Conservation (phyloP, 2,329 filamentous ascomycete genomes). For the Lachnellula hyalina region DNA sequence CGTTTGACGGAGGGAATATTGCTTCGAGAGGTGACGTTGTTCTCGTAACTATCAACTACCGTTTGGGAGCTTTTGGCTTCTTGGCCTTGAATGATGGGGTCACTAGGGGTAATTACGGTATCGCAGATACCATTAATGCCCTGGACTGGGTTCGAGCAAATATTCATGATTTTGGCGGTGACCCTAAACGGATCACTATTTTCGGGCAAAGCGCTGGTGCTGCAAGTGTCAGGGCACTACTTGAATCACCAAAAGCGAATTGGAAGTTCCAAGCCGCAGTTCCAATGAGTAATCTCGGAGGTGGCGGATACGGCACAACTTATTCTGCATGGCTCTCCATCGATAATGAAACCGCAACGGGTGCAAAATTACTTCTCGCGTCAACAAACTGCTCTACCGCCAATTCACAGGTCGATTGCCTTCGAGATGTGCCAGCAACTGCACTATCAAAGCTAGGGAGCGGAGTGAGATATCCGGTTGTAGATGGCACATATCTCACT, state of each 20-base stretch:
- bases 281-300: conserved; percentile 20
- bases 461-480: conserved; percentile 19
- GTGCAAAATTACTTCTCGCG: conserved; percentile 12
- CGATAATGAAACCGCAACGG: conserved; percentile 8
- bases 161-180: conserved; percentile 34
- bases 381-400: conserved; percentile 17
- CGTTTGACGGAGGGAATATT: conserved; percentile 21
- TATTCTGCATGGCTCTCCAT: conserved; percentile 20
- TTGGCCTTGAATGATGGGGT: conserved; percentile 42
- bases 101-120: conserved; percentile 40
- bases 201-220: conserved; percentile 45
- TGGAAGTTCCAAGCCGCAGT: conserved; percentile 21
- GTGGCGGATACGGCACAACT: conserved; percentile 18
- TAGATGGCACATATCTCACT: conserved; percentile 29
- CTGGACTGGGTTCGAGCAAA: conserved; percentile 33
- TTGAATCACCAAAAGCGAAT: conserved; percentile 21
- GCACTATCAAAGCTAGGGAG: conserved; percentile 3
- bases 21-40: conserved; percentile 22
- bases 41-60: conserved; percentile 37
- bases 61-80: conserved; percentile 39
- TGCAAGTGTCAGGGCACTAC: conserved; percentile 19
- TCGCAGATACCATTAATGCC: conserved; percentile 35
- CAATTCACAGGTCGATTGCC: conserved; percentile 17
- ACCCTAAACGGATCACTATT: conserved; percentile 30
- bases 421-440: conserved; percentile 12